Evolutionary conservation across 495 filamentous ascomycete species (phyloP).

Genomic region (Venustampulla echinocandica): DNA sequence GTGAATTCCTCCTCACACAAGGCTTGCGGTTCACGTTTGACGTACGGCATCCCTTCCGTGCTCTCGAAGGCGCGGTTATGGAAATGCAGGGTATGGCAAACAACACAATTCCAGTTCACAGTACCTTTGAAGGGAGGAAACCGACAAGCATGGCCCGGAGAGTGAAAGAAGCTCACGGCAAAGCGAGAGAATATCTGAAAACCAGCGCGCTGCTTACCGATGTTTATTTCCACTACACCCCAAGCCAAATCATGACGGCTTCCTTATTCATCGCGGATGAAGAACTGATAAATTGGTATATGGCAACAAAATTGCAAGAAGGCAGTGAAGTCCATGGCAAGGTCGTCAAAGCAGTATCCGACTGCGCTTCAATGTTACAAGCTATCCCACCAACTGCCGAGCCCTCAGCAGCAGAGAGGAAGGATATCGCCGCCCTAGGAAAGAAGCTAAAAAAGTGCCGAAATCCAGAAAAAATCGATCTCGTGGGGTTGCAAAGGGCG

Average conservation of each 20-base stretch:
- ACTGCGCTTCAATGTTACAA: constrained; percentile 43
- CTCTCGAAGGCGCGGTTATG: constrained; percentile 76
- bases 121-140: neutral
- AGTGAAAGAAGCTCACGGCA: constrained; percentile 58
- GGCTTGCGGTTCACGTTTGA: constrained; percentile 91
- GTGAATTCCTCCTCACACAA: constrained; percentile 86
- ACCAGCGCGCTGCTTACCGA: constrained; percentile 78
- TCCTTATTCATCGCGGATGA: constrained; percentile 67
- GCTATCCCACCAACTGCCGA: constrained; percentile 9
- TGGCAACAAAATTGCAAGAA: constrained; percentile 56
- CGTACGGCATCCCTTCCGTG: constrained; percentile 83
- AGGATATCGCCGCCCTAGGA: constrained; percentile 42
- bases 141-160: constrained; percentile 31
- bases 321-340: constrained; percentile 31
- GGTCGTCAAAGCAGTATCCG: constrained; percentile 37
- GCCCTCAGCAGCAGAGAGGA: constrained; percentile 23
- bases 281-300: constrained; percentile 61
- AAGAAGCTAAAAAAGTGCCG: constrained; percentile 74
- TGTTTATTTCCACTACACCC: constrained; percentile 92
- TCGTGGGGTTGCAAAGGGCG: constrained; percentile 47
- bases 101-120: constrained; percentile 33
- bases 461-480: constrained; percentile 59
- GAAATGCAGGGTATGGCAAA: constrained; percentile 59
- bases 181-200: constrained; percentile 64
- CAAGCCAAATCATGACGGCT: constrained; percentile 84